Base-by-base conservation (phyloP, 1,139 yeast species). In the Nakaseomyces kungkrabaensis region DNA sequence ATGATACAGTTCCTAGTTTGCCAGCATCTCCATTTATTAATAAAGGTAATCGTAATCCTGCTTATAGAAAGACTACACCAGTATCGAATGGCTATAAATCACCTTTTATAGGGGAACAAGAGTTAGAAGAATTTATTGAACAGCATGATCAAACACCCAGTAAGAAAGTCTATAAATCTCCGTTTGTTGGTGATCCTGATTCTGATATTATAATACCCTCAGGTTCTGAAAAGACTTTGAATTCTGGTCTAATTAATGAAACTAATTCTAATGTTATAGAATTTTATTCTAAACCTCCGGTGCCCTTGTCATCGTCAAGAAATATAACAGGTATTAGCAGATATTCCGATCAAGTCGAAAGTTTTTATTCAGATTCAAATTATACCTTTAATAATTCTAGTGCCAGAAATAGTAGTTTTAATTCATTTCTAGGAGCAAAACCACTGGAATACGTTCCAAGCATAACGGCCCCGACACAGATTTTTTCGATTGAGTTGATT, bases 401-500 rank as follows among this genome's bases (percentile, higher is more conserved):
- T 43, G 59, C 59, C 3, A 52, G 66, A 41, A 63, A 59, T 26
- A 62, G 62, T 24, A 65, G 68, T 49, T 62, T 59, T 38, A 61
- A 60, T 42, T 64, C 68, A 1, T 49, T 65, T 4, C 47, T 58
- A 11, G 68, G 68, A 25, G 64, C 65, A 11, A 67, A 62, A 47
- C 66, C 66, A 3, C 61, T 78, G 24, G 82, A 82, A 0, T 75
- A 77, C 0, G 72, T 75, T 4, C 84, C 85, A 1, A 62, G 65
- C 43, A 58, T 71, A 11, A 79, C 77, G 36, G 67, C 79, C 13
- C 86, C 86, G 0, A 72, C 74, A 44, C 68, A 81, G 11, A 85
- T 84, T 3, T 81, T 81, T 54, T 65, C 77, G 7, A 73, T 83
- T 0, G 72, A 77, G 4, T 66, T 76, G 1, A 65, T 81, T 43